Evolutionary conservation across 768 basidiomycete species (phyloP).

Genomic region (Tulasnella sp.): DNA sequence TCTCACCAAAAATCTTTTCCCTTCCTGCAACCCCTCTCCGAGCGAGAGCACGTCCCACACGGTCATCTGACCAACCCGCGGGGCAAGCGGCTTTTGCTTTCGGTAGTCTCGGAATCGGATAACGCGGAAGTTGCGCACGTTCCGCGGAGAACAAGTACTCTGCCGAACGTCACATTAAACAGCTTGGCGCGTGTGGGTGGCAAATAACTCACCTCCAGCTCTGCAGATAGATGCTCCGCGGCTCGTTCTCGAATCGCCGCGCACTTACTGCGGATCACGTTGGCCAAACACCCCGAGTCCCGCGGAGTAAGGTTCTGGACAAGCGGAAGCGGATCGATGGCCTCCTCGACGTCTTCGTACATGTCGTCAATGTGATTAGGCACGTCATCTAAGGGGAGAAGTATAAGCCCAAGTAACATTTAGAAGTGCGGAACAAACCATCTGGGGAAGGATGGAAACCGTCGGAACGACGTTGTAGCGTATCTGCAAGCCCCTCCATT

Average conservation of each 20-base stretch:
- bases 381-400: conserved; percentile 22
- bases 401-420: conserved; percentile 19
- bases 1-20: conserved; percentile 57
- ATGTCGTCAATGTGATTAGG: conserved; percentile 34
- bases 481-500: conserved; percentile 51
- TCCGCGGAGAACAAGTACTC: conserved; percentile 58
- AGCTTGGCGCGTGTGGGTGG: neutral
- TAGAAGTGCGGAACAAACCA: conserved; percentile 22
- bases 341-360: conserved; percentile 54
- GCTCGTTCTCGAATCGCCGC: conserved; percentile 31
- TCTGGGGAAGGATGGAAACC: conserved; percentile 28
- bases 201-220: conserved; percentile 44
- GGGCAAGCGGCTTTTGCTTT: conserved; percentile 38
- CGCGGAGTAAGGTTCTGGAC: conserved; percentile 32
- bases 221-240: conserved; percentile 52
- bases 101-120: conserved; percentile 52
- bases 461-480: conserved; percentile 47
- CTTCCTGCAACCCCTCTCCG: conserved; percentile 40
- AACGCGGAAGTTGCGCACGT: conserved; percentile 66
- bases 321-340: conserved; percentile 33
- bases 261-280: conserved; percentile 17
- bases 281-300: conserved; percentile 22
- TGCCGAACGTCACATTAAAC: neutral
- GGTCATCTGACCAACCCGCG: conserved; percentile 61
- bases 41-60: conserved; percentile 65